phyloP scores from a whole-genome alignment of 2,329 filamentous ascomycete genomes.

The Waltergamsia citrina region DNA sequence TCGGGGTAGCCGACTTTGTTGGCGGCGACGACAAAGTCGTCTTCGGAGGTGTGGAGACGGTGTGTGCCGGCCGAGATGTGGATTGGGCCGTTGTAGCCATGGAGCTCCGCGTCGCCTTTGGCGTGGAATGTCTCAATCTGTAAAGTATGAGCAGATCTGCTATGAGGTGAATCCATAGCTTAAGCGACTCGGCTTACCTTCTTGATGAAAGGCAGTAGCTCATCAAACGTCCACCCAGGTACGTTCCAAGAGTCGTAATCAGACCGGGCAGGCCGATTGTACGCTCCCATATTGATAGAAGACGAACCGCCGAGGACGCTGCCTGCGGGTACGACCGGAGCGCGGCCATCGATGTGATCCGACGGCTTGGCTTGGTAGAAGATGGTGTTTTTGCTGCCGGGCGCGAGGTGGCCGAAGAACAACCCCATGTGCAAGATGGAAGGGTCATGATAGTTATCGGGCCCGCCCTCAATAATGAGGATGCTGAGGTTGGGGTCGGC shows the following conservation, averaged over 20 bases:
- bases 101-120: conserved; percentile 27
- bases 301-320: conserved; percentile 20
- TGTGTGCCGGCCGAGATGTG: conserved; percentile 37
- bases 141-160: not conserved
- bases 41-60: conserved; percentile 22
- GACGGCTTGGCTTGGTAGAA: conserved; percentile 13
- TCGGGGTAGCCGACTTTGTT: conserved; percentile 33
- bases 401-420: conserved; percentile 10
- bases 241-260: conserved; percentile 11
- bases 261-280: conserved; percentile 13
- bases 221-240: conserved; percentile 9
- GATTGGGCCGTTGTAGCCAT: conserved; percentile 38
- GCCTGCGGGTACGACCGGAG: conserved; percentile 12
- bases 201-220: conserved; percentile 10
- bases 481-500: conserved; percentile 37
- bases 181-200: conserved; percentile 7
- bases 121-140: conserved; percentile 39
- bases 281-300: conserved; percentile 21
- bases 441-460: conserved; percentile 39
- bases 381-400: conserved; percentile 10
- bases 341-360: conserved; percentile 12
- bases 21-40: conserved; percentile 35
- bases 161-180: too few species aligned
- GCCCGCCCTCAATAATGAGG: conserved; percentile 42
- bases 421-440: conserved; percentile 38